phyloP scores from a whole-genome alignment of 2,329 filamentous ascomycete species.

The Diatrype stigma region DNA sequence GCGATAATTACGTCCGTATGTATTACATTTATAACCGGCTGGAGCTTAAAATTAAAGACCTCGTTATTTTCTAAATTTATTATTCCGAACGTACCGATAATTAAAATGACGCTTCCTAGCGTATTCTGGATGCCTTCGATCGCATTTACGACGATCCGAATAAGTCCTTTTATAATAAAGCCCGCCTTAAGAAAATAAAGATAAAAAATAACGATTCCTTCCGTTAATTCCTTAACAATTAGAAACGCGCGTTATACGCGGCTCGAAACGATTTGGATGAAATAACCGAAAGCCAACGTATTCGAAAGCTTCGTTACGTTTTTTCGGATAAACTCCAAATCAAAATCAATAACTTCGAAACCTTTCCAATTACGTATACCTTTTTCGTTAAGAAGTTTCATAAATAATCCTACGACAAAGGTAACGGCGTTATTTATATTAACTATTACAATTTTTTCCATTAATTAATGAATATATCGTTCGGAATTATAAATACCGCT shows the following conservation, averaged over 20 bases:
- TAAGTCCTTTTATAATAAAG: no score
- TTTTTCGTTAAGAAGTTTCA: neutral
- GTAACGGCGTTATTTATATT: neutral
- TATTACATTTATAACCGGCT: no score
- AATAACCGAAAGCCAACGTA: neutral
- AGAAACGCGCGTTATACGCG: neutral
- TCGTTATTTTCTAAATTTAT: no score
- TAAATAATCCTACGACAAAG: neutral
- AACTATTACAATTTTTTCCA: neutral
- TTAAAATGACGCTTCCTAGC: neutral
- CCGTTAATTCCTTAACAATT: neutral
- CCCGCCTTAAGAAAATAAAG: no score
- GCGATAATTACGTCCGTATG: no score
- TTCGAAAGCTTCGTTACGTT: neutral
- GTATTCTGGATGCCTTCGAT: neutral
- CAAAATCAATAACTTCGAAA: neutral
- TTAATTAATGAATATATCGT: no score
- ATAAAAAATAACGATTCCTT: no score
- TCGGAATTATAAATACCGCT: neutral
- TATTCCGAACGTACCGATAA: no score
- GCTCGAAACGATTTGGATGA: neutral
- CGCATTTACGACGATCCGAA: neutral
- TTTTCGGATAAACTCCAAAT: neutral
- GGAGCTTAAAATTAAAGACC: no score
- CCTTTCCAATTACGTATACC: no score